Conservation (phyloP, 352 stramenopile genomes). For the Pythium graminicola region DNA sequence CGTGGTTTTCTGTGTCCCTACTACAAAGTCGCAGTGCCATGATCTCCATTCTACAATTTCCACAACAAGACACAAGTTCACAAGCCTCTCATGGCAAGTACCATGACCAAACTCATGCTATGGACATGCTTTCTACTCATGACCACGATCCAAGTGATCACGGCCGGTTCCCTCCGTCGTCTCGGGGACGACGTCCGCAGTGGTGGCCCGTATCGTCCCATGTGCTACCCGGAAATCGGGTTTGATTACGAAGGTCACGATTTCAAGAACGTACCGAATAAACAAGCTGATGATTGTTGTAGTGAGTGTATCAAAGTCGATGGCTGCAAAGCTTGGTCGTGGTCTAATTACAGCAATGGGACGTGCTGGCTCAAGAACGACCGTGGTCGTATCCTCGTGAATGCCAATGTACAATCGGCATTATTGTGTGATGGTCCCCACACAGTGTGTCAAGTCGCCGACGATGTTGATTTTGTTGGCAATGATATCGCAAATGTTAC, state of each 20-base stretch:
- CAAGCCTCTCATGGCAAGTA: no score
- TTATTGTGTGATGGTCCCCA: background rate
- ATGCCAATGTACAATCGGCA: conserved; percentile 9
- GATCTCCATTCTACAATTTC: no score
- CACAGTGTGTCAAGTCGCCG: background rate
- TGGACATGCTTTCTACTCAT: no score
- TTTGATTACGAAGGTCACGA: background rate
- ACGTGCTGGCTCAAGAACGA: conserved; percentile 17
- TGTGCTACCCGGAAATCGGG: background rate
- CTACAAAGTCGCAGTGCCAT: no score
- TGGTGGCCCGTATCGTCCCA: no score
- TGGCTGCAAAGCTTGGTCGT: conserved; percentile 10
- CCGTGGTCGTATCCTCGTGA: background rate
- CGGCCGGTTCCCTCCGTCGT: no score
- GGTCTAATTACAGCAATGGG: conserved; percentile 20
- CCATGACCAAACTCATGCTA: no score
- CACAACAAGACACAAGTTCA: no score
- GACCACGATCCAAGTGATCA: no score
- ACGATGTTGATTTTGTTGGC: conserved; percentile 3
- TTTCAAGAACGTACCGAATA: background rate
- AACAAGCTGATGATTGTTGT: background rate
- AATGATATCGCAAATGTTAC: conserved; percentile 23
- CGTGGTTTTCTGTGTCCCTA: no score
- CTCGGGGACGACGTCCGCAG: no score
- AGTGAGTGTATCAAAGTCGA: background rate